Evolutionary conservation across 768 basidiomycete species (phyloP), one percentile per base, ranked within the genome.

Genomic region (Clavulina sp.): DNA sequence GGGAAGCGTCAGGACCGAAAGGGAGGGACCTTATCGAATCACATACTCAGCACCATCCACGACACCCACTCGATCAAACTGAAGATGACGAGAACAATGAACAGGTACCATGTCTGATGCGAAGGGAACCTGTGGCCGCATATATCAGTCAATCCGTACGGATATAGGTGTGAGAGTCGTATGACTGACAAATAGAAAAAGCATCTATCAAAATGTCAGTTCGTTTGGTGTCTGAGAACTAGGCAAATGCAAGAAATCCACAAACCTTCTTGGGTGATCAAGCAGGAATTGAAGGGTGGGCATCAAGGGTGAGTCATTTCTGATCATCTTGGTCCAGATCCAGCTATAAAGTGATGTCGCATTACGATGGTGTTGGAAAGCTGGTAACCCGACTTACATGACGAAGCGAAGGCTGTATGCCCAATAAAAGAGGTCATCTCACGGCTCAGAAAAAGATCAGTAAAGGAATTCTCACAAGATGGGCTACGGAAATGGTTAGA

Each of bases 91-190:
- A 95, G 70, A 21, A 92, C 63, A 1, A 75, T 73, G 1, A 87
- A 55, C 3, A 95, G 74, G 58, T 92, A 84, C 86, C 88, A 89
- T 2, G 91, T 95, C 61, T 95, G 91, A 60, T 89, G 86, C 0
- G 86, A 80, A 0, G 89, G 89, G 58, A 93, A 38, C 19, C 34
- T 38, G 19, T 7, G 19, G 34, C 19, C 7, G 34, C 34, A 19
- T 7, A 19, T 19, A 38, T n/a, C n/a, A n/a, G n/a, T n/a, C n/a
- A n/a, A n/a, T n/a, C n/a, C n/a, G n/a, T n/a, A n/a, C n/a, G n/a
- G n/a, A n/a, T n/a, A n/a, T n/a, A n/a, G n/a, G n/a, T n/a, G n/a
- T n/a, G n/a, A n/a, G n/a, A n/a, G n/a, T n/a, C n/a, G n/a, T n/a
- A n/a, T n/a, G n/a, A n/a, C n/a, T n/a, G n/a, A 93, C 7, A 93